A percentile compares a stretch with the other conserved stretches of the same genome.
These are phyloP conservation scores for Trypanosomatidae sp. DNA, from an alignment of 208 protist species.

Conservation along the genomic window DNA sequence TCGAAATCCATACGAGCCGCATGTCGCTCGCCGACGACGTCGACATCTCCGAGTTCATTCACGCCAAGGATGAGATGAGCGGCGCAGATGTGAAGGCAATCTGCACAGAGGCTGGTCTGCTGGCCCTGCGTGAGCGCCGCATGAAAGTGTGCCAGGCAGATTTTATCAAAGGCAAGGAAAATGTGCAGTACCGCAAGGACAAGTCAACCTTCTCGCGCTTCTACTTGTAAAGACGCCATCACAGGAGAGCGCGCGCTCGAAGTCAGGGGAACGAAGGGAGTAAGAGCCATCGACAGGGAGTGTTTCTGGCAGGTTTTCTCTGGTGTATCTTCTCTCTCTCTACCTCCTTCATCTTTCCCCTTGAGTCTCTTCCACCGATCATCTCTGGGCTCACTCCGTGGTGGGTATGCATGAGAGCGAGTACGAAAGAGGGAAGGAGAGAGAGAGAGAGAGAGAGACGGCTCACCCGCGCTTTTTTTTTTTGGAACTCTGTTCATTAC, in stretches of 20 bases:
- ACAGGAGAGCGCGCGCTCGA: neutral
- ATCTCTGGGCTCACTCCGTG: neutral
- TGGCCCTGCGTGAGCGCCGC: conserved; percentile 98
- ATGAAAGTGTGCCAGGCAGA: conserved; percentile 99
- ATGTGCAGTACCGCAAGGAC: conserved; percentile 99
- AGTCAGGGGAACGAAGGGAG: neutral
- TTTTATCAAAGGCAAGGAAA: conserved; percentile 99
- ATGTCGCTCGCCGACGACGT: conserved; percentile 99
- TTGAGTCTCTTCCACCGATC: neutral
- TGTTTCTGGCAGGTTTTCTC: neutral
- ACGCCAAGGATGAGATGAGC: conserved; percentile 99
- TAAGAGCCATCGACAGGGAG: neutral
- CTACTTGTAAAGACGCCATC: conserved; percentile 90
- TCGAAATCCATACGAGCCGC: conserved; percentile 99
- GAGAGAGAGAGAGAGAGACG: neutral
- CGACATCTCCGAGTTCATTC: conserved; percentile 99
- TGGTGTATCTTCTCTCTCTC: neutral
- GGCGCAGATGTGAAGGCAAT: conserved; percentile 99
- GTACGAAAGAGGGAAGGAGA: neutral
- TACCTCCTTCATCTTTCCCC: neutral
- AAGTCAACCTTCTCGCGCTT: conserved; percentile 97
- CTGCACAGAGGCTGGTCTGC: conserved; percentile 99
- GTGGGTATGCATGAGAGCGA: neutral
- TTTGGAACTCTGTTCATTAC: neutral
- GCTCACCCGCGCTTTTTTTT: neutral